Evolutionary conservation across 2,329 filamentous ascomycete genomes (phyloP).

Genomic region (Pestalotiopsis sp.): DNA sequence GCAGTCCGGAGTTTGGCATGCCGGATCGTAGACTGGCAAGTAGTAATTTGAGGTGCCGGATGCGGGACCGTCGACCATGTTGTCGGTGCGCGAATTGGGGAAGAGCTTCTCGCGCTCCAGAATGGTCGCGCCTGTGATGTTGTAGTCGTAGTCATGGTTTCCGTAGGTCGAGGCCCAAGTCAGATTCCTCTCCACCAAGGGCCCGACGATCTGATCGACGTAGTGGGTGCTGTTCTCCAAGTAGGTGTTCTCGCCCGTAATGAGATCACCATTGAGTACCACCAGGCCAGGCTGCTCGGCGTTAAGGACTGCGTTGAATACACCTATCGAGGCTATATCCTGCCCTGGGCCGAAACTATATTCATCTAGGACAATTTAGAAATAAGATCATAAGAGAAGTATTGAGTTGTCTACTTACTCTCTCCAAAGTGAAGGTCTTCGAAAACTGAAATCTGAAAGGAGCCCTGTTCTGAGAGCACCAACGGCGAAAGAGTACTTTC

Average conservation of each 20-base stretch:
- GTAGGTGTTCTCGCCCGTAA: conserved; percentile 67
- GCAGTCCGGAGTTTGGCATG: conserved; percentile 37
- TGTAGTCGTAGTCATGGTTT: conserved; percentile 68
- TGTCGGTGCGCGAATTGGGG: conserved; percentile 40
- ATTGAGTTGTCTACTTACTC: background rate
- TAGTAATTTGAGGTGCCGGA: conserved; percentile 52
- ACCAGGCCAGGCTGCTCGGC: conserved; percentile 62
- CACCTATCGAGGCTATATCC: conserved; percentile 58
- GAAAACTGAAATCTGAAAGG: background rate
- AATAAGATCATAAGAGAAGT: background rate
- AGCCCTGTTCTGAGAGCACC: background rate
- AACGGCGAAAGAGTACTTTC: background rate
- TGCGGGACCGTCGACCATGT: conserved; percentile 40
- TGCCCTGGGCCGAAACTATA: conserved; percentile 48
- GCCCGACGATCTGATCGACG: conserved; percentile 61
- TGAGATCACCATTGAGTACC: conserved; percentile 72
- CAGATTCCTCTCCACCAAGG: conserved; percentile 56
- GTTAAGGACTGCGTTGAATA: conserved; percentile 62
- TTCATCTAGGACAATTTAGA: conserved; percentile 37
- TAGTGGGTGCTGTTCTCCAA: conserved; percentile 59
- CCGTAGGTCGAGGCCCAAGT: conserved; percentile 72
- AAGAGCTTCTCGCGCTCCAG: conserved; percentile 43
- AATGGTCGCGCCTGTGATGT: conserved; percentile 53
- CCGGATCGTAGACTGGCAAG: conserved; percentile 43
- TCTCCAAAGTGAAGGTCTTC: background rate